Base-by-base conservation (phyloP, 2,329 filamentous ascomycete genomes). In the Volutella citrinella region DNA sequence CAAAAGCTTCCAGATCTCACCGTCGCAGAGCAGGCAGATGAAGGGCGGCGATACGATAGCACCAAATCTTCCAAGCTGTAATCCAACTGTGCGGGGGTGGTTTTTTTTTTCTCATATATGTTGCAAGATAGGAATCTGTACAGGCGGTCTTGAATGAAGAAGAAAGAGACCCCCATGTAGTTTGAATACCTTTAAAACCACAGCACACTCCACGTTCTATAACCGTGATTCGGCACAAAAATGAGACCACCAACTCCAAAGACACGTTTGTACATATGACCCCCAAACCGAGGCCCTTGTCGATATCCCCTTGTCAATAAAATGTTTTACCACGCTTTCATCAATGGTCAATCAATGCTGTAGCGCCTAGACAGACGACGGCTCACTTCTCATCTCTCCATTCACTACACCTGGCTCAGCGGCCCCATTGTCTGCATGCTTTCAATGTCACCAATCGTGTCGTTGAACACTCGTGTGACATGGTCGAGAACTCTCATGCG, bases 1-100 rank as follows among this genome's bases (percentile, higher is more conserved):
- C 65, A 57, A 0, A 57, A 68, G 37, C 68, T 93, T 41, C 87
- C 87, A 0, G 74, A 82, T 43, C 53, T 94, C 48, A 76, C 69
- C 4, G 87, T 94, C 5, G 74, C 68, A 7, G 87, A 93, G 63
- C 85, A 94, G 61, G 78, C 82, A 40, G 87, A 94, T 51, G 86
- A 94, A 58, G 87, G 87, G 0, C 73, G 68, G 51, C 72, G 81
- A 36, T 70, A 82, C 52, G 81, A 91, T 56, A 93, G 85, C 59
- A 68, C 68, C 2, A 61, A 56, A 30, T 59, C 52, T 41, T 32
- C 65, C 13, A 72, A 66, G 42, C 30, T 73, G 34, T 73, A 44
- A 22, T 22, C n/a, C n/a, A 43, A 25, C 8, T n/a, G n/a, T 20
- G 19, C 25, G n/a, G 16, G 26, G 24, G 27, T 23, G 28, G 24